These are phyloP conservation scores for Rauvolfia tetraphylla DNA, from an alignment of 257 asterid species.

Conservation along the genomic window DNA sequence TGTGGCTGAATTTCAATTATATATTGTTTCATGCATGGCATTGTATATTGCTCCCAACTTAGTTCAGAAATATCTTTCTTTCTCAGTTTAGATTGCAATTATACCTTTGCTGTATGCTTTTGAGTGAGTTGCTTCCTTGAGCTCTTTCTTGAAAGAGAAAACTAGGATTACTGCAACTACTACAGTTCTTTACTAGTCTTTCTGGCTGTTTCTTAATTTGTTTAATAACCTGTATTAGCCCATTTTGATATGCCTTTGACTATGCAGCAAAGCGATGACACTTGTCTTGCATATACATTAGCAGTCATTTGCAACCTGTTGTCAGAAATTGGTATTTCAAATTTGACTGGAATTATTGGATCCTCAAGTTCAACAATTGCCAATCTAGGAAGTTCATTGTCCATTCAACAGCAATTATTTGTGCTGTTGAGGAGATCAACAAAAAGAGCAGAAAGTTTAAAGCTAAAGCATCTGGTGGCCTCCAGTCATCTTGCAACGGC, in stretches of 20 bases:
- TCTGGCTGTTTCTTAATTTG: conserved; percentile 9
- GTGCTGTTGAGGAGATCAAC: conserved; percentile 85
- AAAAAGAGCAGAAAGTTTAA: conserved; percentile 83
- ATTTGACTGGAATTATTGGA: conserved; percentile 70
- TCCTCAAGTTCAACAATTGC: conserved; percentile 74
- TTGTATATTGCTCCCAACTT: too few relatives aligned
- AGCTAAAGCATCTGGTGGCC: conserved; percentile 75
- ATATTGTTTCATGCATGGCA: too few relatives aligned
- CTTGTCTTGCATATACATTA: conserved; percentile 88
- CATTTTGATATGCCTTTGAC: background rate
- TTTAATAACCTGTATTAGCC: background rate
- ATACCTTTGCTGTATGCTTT: background rate
- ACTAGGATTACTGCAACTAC: background rate
- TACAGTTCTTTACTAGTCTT: background rate
- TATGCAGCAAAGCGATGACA: conserved; percentile 84
- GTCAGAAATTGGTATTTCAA: conserved; percentile 75
- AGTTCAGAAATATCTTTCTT: background rate
- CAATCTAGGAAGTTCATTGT: conserved; percentile 62
- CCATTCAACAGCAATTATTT: conserved; percentile 84
- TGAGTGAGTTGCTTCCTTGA: background rate
- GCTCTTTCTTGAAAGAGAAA: conserved; percentile 8
- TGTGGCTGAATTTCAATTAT: too few relatives aligned
- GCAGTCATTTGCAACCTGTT: conserved; percentile 78
- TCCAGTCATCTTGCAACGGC: conserved; percentile 90
- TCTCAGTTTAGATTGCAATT: background rate